Base-by-base conservation (phyloP, 2,329 filamentous ascomycete species). In the Plenodomus tracheiphilus region DNA sequence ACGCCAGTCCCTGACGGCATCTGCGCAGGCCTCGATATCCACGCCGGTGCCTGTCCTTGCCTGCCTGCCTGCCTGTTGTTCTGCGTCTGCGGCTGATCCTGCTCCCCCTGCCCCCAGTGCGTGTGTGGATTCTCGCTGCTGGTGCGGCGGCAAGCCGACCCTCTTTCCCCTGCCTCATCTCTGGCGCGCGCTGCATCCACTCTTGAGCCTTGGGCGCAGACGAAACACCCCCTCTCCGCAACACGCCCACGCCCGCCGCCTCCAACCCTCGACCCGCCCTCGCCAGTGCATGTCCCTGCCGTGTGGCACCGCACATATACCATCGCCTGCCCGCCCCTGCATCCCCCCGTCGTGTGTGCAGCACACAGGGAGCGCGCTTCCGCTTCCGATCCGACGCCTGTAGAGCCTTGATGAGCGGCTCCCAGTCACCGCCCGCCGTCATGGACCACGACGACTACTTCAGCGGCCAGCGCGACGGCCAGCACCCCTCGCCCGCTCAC, bases 381-480 rank as follows among this genome's bases (percentile, higher is more conserved):
- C 49, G 40, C 42, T 34, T 49, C 54, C 39, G 49, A 42, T 22
- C 18, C 35, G 49, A 34, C 47, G 39, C 41, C 50, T 44, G 37
- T 40, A 43, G 17, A 36, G 46, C 20, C 35, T 39, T 35, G 36
- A 49, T 47, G 50, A 38, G 45, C 46, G 16, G 41, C 47, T 35
- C 42, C 25, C 51, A 52, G 43, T 48, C 54, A 37, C 47, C 50
- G 43, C 51, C 59, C 39, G 35, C 46, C 41, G 44, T 43, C 61
- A 69, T 69, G 68, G 64, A 69, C 41, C 64, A 65, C 45, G 64
- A 67, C 48, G 64, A 66, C 59, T 70, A 70, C 61, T 70, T 67
- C 53, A 39, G 44, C 36, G 49, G 53, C 10, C 56, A 61, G 45
- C 55, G 56, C 36, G 57, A 63, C 39, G 52, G 56, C 46, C 53